Evolutionary conservation across 768 basidiomycete genomes (phyloP).

Genomic region (Plicaturopsis crispa): DNA sequence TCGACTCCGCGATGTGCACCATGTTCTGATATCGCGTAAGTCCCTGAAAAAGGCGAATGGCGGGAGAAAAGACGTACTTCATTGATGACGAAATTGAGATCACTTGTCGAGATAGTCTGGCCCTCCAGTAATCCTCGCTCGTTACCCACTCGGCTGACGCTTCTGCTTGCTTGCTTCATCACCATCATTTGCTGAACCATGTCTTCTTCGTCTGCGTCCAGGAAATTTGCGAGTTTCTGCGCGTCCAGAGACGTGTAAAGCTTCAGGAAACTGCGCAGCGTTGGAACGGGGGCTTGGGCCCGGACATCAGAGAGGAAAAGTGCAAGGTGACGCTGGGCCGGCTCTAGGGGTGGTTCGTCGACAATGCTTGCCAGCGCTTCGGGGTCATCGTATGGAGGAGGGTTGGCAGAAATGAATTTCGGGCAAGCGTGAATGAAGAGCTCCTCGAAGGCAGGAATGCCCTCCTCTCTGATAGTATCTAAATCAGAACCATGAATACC

Average conservation of each 20-base stretch:
- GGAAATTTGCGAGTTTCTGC: constrained; percentile 85
- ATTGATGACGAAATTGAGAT: constrained; percentile 92
- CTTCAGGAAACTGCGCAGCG: constrained; percentile 87
- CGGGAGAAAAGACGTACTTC: constrained; percentile 49
- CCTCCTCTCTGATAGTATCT: constrained; percentile 45
- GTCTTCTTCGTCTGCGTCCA: constrained; percentile 89
- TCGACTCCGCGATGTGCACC: constrained; percentile 94
- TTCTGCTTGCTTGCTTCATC: constrained; percentile 83
- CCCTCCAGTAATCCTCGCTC: constrained; percentile 69
- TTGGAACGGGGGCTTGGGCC: constrained; percentile 71
- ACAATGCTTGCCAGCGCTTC: constrained; percentile 45
- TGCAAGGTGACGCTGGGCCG: constrained; percentile 75
- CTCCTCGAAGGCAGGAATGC: constrained; percentile 78
- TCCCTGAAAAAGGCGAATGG: background rate
- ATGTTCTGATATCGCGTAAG: constrained; percentile 56
- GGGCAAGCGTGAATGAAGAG: constrained; percentile 94
- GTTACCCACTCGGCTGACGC: constrained; percentile 53
- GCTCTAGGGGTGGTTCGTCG: constrained; percentile 46
- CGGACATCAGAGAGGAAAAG: constrained; percentile 81
- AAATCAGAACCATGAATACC: background rate
- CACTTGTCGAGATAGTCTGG: constrained; percentile 81
- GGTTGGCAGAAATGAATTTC: constrained; percentile 92
- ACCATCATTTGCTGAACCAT: constrained; percentile 97
- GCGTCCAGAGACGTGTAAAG: constrained; percentile 93
- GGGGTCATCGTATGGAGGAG: constrained; percentile 87